Base-by-base conservation (phyloP, 495 filamentous ascomycete genomes). In the Baudoinia panamericana region DNA sequence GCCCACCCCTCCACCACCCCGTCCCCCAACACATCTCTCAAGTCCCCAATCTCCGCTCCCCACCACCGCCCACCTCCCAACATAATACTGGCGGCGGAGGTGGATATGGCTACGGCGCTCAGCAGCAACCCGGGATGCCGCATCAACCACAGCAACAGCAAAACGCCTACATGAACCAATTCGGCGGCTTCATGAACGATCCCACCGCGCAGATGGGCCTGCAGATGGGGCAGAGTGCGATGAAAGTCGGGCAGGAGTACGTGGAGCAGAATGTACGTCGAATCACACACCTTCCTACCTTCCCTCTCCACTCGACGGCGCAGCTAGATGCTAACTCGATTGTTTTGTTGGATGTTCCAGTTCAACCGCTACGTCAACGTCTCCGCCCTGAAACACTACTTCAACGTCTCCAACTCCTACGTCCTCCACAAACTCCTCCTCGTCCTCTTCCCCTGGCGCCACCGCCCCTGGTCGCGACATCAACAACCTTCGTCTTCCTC, bases 1-100 rank as follows among this genome's bases (percentile, higher is more conserved):
- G 90, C 48, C 90, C 90, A 55, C 92, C 90, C 29, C 79, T 99
- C 46, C 90, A 99, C 64, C 90, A 99, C 61, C 90, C 90, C 20
- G 87, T 96, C 31, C 92, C 92, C 31, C 92, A 96, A 56, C 92
- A 96, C 71, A 87, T 96, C 41, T 94, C 92, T 50, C 93, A 87
- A 35, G 92, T 99, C 34, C 90, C 90, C n/a, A 87, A 95, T 65
- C 80, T 99, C 62, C 80, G 93, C 65, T 96, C 90, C 39, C 90
- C 90, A 25, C 90, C 90, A 23, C 90, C 84, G 30, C 88, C 82
- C 1, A 66, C 68, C 39, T 70, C 82, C 24, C 84, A 60, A 31
- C 46, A 52, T 34, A n/a, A n/a, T n/a, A n/a, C n/a, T n/a, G n/a
- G n/a, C n/a, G n/a, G n/a, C n/a, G n/a, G n/a, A n/a, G n/a, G n/a